Conservation (phyloP, 1,284 basidiomycete genomes). For the Xerocomus amazonicus region DNA sequence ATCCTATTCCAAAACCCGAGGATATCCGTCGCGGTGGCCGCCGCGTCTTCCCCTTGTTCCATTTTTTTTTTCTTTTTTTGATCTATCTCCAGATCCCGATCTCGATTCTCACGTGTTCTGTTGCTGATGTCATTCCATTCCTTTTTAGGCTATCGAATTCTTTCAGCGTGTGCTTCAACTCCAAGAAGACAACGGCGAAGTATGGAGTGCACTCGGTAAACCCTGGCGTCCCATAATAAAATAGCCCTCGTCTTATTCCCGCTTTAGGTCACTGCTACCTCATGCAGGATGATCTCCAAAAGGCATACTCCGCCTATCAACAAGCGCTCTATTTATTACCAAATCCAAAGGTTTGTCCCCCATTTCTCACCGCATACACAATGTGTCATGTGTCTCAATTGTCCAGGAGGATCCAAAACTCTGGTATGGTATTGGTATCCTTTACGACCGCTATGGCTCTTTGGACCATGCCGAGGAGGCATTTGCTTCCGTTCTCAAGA, state of each 20-base stretch:
- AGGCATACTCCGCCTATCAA: conserved; percentile 98
- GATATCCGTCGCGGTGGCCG: conserved; percentile 40
- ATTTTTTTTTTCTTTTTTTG: conserved; percentile 13
- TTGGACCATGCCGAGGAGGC: conserved; percentile 99
- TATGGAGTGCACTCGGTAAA: conserved; percentile 88
- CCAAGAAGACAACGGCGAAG: conserved; percentile 90
- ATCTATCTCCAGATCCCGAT: conserved; percentile 30
- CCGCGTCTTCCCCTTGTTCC: conserved; percentile 20
- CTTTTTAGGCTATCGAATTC: conserved; percentile 83
- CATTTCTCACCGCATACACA: conserved; percentile 3
- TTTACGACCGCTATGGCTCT: conserved; percentile 98
- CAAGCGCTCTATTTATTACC: conserved; percentile 95
- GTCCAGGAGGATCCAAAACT: conserved; percentile 89
- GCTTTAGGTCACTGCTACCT: conserved; percentile 88
- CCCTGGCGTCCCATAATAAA: conserved; percentile 22
- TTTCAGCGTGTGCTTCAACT: conserved; percentile 88
- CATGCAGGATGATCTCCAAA: conserved; percentile 99
- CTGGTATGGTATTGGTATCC: conserved; percentile 99
- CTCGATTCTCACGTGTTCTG: conserved; percentile 39
- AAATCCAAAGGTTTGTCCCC: conserved; percentile 75
- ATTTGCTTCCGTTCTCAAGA: conserved; percentile 92
- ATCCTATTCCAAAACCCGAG: conserved; percentile 33
- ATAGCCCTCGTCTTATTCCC: conserved; percentile 23
- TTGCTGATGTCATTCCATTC: conserved; percentile 31
- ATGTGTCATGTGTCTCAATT: conserved; percentile 22